These are phyloP conservation scores for Neurospora sp. DNA, from an alignment of 495 filamentous ascomycete species.

Conservation along the genomic window DNA sequence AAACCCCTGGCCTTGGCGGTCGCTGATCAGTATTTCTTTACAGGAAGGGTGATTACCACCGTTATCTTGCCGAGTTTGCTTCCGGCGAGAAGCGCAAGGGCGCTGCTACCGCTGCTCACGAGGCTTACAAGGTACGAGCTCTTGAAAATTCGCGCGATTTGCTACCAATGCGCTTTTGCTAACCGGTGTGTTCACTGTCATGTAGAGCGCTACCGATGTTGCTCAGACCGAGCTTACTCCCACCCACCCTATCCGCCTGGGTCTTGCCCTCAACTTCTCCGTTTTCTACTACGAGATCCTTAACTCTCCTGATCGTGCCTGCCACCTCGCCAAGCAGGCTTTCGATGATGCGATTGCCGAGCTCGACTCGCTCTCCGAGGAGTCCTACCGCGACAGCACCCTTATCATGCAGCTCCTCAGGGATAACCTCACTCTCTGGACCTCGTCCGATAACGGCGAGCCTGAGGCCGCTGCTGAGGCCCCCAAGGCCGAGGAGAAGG, in stretches of 20 bases:
- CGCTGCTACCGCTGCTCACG: constrained; percentile 90
- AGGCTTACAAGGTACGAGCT: constrained; percentile 86
- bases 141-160: neutral
- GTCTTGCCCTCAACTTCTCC: constrained; percentile 98
- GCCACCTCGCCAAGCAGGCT: constrained; percentile 97
- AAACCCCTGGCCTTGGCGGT: neutral
- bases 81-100: constrained; percentile 98
- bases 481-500: constrained; percentile 55
- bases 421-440: constrained; percentile 99
- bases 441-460: constrained; percentile 86
- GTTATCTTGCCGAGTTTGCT: constrained; percentile 98
- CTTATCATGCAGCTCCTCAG: constrained; percentile 99
- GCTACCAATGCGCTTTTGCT: neutral
- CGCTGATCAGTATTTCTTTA: constrained; percentile 6
- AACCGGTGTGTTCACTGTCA: neutral
- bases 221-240: constrained; percentile 95
- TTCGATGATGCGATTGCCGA: constrained; percentile 99
- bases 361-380: constrained; percentile 96
- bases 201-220: constrained; percentile 91
- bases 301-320: constrained; percentile 97
- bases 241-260: constrained; percentile 96
- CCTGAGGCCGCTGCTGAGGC: constrained; percentile 54
- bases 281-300: constrained; percentile 99
- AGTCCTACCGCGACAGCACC: constrained; percentile 99
- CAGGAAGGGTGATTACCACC: constrained; percentile 99